A percentile compares a stretch with the other conserved stretches of the same genome.
Conservation (phyloP, 495 filamentous ascomycete genomes). For the Penicillium egyptiacum region DNA sequence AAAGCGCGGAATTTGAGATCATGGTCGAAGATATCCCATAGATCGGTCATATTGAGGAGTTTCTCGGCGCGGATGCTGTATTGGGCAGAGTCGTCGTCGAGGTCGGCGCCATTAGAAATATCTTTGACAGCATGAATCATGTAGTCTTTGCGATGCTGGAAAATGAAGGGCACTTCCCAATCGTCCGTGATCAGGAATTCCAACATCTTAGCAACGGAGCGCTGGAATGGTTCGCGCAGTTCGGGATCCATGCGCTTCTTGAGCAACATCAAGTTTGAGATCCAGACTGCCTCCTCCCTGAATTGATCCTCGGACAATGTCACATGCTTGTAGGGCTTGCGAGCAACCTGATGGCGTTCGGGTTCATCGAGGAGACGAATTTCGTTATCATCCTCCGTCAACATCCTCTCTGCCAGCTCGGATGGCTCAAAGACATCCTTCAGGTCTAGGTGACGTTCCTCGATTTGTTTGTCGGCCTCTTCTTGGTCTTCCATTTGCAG, state of each 20-base stretch:
- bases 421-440: conserved; percentile 98
- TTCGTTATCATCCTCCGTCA: conserved; percentile 91
- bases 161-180: conserved; percentile 94
- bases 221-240: conserved; percentile 77
- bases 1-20: conserved; percentile 92
- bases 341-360: conserved; percentile 88
- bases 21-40: conserved; percentile 91
- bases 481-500: conserved; percentile 75
- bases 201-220: conserved; percentile 86
- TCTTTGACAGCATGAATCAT: conserved; percentile 87
- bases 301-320: conserved; percentile 75
- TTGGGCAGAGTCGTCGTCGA: conserved; percentile 65
- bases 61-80: conserved; percentile 80
- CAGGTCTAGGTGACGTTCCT: conserved; percentile 76
- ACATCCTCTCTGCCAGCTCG: conserved; percentile 85
- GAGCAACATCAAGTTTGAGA: conserved; percentile 81
- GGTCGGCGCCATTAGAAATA: conserved; percentile 48
- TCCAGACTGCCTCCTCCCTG: conserved; percentile 88
- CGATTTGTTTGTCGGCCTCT: conserved; percentile 65
- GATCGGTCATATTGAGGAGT: conserved; percentile 84
- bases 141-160: conserved; percentile 97
- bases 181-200: conserved; percentile 92
- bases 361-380: conserved; percentile 87
- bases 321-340: conserved; percentile 80
- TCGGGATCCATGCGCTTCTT: conserved; percentile 72